These are phyloP conservation scores for Ceratopteris richardii DNA, from an alignment of 75 land plant species.

Conservation along the genomic window DNA sequence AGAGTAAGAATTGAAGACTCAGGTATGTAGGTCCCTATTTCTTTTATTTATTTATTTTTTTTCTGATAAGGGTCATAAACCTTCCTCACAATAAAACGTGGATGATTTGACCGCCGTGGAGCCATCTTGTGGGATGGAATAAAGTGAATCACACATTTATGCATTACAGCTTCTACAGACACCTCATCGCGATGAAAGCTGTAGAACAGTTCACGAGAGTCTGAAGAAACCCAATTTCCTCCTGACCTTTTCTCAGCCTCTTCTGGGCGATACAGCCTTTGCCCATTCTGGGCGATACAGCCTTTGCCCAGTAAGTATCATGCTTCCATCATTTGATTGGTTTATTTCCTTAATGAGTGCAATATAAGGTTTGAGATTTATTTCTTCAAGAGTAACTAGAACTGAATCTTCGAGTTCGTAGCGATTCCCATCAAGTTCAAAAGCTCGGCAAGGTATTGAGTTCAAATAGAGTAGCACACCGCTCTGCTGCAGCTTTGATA, in stretches of 20 bases:
- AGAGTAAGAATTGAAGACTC: too few relatives aligned
- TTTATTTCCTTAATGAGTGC: constrained; percentile 80
- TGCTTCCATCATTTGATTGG: constrained; percentile 54
- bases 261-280: constrained; percentile 95
- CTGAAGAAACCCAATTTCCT: constrained; percentile 69
- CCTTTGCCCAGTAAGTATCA: constrained; percentile 90
- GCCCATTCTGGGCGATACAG: too few relatives aligned
- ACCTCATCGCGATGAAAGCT: constrained; percentile 93
- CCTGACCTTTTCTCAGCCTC: constrained; percentile 86
- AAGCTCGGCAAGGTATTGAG: too few relatives aligned
- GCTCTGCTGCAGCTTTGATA: too few relatives aligned
- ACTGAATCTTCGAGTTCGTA: too few relatives aligned
- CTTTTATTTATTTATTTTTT: constrained; percentile 68
- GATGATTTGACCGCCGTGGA: constrained; percentile 65
- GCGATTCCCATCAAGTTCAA: too few relatives aligned
- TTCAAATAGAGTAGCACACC: too few relatives aligned
- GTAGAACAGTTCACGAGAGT: constrained; percentile 87
- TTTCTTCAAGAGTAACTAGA: too few relatives aligned
- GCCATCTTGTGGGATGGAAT: constrained; percentile 71
- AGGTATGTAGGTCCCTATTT: constrained; percentile 77
- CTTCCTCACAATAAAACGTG: constrained; percentile 85
- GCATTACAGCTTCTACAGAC: constrained; percentile 96
- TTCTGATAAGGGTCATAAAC: constrained; percentile 80
- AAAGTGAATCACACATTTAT: too few relatives aligned
- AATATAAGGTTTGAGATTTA: too few relatives aligned